A percentile compares a stretch with the other conserved stretches of the same genome.
phyloP scores from a whole-genome alignment of 2,329 filamentous ascomycete species.

The Trichoderma atroviride region DNA sequence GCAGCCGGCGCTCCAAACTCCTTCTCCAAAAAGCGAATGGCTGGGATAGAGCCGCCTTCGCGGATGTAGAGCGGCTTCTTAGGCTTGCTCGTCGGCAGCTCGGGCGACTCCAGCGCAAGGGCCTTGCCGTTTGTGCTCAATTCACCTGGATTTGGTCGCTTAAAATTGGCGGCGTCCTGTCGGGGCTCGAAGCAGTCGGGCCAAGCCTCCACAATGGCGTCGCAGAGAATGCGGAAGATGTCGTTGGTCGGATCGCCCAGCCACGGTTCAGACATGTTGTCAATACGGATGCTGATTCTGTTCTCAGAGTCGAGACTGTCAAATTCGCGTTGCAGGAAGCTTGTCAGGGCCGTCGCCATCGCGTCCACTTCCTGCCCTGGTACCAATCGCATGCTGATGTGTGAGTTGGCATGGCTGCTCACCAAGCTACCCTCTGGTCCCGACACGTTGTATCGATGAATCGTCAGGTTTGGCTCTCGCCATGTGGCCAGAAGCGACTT shows the following conservation, averaged over 20 bases:
- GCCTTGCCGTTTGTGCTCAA: slow-evolving; percentile 26
- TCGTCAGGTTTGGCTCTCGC: slow-evolving; percentile 92
- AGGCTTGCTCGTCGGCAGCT: slow-evolving; percentile 36
- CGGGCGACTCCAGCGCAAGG: slow-evolving; percentile 20
- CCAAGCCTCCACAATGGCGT: slow-evolving; percentile 85
- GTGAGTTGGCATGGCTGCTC: slow-evolving; percentile 83
- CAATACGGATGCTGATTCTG: slow-evolving; percentile 76
- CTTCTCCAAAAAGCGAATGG: slow-evolving; percentile 91
- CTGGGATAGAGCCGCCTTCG: slow-evolving; percentile 93
- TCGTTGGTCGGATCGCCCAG: slow-evolving; percentile 87
- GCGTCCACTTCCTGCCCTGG: slow-evolving; percentile 85
- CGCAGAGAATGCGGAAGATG: slow-evolving; percentile 86
- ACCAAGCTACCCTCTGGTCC: slow-evolving; percentile 92
- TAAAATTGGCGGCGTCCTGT: not conserved
- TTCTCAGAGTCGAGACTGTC: slow-evolving; percentile 77
- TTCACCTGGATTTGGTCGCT: not conserved
- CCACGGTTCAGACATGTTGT: slow-evolving; percentile 95
- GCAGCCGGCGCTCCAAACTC: slow-evolving; percentile 89
- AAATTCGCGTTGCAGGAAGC: slow-evolving; percentile 73
- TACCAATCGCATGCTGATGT: slow-evolving; percentile 87
- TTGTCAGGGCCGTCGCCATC: slow-evolving; percentile 68
- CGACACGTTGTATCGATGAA: slow-evolving; percentile 90
- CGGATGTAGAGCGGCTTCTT: slow-evolving; percentile 86
- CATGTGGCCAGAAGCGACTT: slow-evolving; percentile 88
- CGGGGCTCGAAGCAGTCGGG: slow-evolving; percentile 53